Conservation (phyloP, 768 basidiomycete genomes). For the Termitomyces sp. region DNA sequence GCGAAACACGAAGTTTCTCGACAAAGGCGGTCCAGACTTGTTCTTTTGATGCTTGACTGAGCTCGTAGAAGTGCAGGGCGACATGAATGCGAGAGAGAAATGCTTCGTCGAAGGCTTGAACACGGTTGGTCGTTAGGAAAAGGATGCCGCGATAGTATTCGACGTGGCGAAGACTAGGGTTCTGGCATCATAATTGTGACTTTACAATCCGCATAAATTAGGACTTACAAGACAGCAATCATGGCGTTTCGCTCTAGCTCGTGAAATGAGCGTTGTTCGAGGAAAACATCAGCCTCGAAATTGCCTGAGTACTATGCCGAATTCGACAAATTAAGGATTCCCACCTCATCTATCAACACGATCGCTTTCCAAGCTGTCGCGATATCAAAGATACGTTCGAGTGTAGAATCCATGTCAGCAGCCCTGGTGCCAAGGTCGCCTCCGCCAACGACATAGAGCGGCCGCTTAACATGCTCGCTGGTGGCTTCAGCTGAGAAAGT, state of each 20-base stretch:
- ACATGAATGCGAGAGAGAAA: slow-evolving; percentile 67
- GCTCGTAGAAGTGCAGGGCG: slow-evolving; percentile 59
- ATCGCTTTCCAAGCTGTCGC: slow-evolving; percentile 60
- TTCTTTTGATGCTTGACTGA: slow-evolving; percentile 45
- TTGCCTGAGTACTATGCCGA: slow-evolving; percentile 5
- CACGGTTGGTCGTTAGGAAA: slow-evolving; percentile 53
- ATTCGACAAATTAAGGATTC: neutral
- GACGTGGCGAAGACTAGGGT: slow-evolving; percentile 45
- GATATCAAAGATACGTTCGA: slow-evolving; percentile 45
- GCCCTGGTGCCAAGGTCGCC: slow-evolving; percentile 51
- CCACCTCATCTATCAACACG: slow-evolving; percentile 49
- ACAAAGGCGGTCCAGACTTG: slow-evolving; percentile 65
- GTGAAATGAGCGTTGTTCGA: slow-evolving; percentile 62
- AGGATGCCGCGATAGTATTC: slow-evolving; percentile 55
- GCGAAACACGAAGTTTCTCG: slow-evolving; percentile 33
- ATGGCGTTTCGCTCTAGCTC: slow-evolving; percentile 66
- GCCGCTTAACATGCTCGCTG: slow-evolving; percentile 48
- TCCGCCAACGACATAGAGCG: slow-evolving; percentile 50
- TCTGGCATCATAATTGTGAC: slow-evolving; percentile 15
- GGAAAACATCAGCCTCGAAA: slow-evolving; percentile 60
- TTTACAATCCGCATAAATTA: slow-evolving; percentile 4
- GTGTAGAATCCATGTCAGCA: slow-evolving; percentile 33
- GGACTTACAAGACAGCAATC: slow-evolving; percentile 59
- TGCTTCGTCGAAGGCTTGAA: slow-evolving; percentile 60
- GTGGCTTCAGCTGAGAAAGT: slow-evolving; percentile 59